Base-by-base conservation (phyloP, 805 yeast species). In the Candida vartiovaarae region DNA sequence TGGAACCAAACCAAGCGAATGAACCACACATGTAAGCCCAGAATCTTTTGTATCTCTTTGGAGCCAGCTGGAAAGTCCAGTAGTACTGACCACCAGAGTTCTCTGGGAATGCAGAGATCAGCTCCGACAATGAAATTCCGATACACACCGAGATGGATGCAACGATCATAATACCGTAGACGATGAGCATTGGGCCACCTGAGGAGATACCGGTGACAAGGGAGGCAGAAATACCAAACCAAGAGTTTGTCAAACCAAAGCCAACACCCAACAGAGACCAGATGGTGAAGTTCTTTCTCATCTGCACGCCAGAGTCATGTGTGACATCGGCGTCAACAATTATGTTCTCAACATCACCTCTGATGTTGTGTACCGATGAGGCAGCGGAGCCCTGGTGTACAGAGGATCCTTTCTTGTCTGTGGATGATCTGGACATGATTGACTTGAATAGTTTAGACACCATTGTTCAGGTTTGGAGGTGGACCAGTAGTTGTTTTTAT, bases 191-290 rank as follows among this genome's bases (percentile, higher is more conserved):
- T 23, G 82, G 82, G 4, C 83, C 82, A 49, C 83, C 82, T 40
- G 76, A 67, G 23, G 70, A 61, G 32, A 78, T 73, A 50, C 82
- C 80, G 4, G 79, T 67, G 33, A 72, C 67, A 48, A 77, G 63
- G 2, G 80, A 68, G 4, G 81, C 78, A 9, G 80, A 70, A 24
- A 78, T 71, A 43, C 82, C 82, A 46, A 72, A 71, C 82, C 83
- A 78, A 1, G 81, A 75, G 55, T 76, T 76, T 11, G 82, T 77
- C 35, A 78, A 59, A 10, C 82, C 81, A 50, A 77, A 78, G 8
- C 81, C 81, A 31, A 76, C 76, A 41, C 82, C 82, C 34, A 78
- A 56, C 1, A 78, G 57, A 1, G 80, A 70, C 63, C 68, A 58
- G 39, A 71, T 60, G n/a, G 65, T 61, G 52, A 72, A 74, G 34